phyloP scores from a whole-genome alignment of 2,329 filamentous ascomycete species.

The Tolypocladium paradoxum region DNA sequence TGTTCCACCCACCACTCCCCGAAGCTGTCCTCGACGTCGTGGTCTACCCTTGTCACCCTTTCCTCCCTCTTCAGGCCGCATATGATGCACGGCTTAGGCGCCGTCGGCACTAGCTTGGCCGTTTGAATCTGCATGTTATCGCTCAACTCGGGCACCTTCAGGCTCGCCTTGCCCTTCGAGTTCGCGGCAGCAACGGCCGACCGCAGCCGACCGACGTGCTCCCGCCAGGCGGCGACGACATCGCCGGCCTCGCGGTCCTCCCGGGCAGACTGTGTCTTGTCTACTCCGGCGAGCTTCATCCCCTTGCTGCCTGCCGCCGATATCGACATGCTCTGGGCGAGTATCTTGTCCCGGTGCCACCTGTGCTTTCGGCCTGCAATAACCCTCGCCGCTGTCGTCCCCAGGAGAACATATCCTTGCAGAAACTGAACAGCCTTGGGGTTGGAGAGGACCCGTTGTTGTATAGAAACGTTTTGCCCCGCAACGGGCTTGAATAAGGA shows the following conservation, averaged over 20 bases:
- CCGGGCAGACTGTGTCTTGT: slow-evolving; percentile 69
- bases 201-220: slow-evolving; percentile 63
- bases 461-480: slow-evolving; percentile 44
- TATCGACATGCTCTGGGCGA: slow-evolving; percentile 84
- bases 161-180: slow-evolving; percentile 38
- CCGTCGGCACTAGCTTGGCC: slow-evolving; percentile 63
- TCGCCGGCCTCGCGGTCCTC: slow-evolving; percentile 81
- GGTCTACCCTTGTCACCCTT: slow-evolving; percentile 63
- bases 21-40: slow-evolving; percentile 77
- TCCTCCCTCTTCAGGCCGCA: slow-evolving; percentile 87
- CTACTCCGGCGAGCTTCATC: slow-evolving; percentile 85
- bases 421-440: slow-evolving; percentile 53
- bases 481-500: slow-evolving; percentile 56
- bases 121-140: slow-evolving; percentile 58
- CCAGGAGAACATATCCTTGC: slow-evolving; percentile 50
- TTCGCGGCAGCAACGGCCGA: slow-evolving; percentile 60
- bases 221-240: slow-evolving; percentile 63
- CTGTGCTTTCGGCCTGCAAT: slow-evolving; percentile 76
- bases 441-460: slow-evolving; percentile 53
- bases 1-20: slow-evolving; percentile 95
- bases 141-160: slow-evolving; percentile 58
- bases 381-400: slow-evolving; percentile 62
- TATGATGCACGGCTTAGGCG: slow-evolving; percentile 66
- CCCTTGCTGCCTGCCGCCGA: slow-evolving; percentile 65
- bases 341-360: slow-evolving; percentile 81